Evolutionary conservation across 345 rosid genomes (phyloP), one percentile per base, ranked within the genome.

Genomic region (Moricandia moricandioides): DNA sequence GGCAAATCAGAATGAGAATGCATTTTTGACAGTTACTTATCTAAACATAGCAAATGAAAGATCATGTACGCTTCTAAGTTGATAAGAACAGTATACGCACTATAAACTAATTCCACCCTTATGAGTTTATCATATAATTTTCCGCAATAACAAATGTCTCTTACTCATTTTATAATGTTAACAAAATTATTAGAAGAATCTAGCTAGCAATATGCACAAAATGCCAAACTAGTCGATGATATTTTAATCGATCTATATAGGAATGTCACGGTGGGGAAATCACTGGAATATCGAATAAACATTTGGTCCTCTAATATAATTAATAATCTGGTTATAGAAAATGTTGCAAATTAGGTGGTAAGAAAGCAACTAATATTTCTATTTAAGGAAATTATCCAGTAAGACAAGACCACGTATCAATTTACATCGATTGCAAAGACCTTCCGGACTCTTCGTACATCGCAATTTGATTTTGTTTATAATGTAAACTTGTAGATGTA

Each of bases 321-420:
- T 33, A 21, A 34, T 21, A 52, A 62, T 63, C 29, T 31, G 37
- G 5, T 54, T 40, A 63, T 62, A 63, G 80, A 69, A 56, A 56
- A 11, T 56, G 61, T 56, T 56, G 33, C 52, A 70, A 56, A 77
- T 70, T 77, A 70, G 75, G 75, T 77, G 61, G 66, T 70, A 77
- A 63, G 75, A 77, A n/a, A 77, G 80, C 75, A 55, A 56, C 61
- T 56, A 26, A 56, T 56, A 56, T 56, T 56, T 56, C 61, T 56
- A 56, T 56, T 24, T 26, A 40, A 64, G 76, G 62, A 64, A 64
- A 33, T 0, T 1, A 70, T 62, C 75, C 71, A 70, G 49, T 70
- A 55, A 63, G 51, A 56, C 56, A 43, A 62, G 1, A 49, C 33
- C 66, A 70, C 67, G 67, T 70, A 47, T 63, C 51, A 30, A 43